Evolutionary conservation across 176 grass and related monocot genomes (phyloP).

Genomic region (Dendrocalamus sinicus): DNA sequence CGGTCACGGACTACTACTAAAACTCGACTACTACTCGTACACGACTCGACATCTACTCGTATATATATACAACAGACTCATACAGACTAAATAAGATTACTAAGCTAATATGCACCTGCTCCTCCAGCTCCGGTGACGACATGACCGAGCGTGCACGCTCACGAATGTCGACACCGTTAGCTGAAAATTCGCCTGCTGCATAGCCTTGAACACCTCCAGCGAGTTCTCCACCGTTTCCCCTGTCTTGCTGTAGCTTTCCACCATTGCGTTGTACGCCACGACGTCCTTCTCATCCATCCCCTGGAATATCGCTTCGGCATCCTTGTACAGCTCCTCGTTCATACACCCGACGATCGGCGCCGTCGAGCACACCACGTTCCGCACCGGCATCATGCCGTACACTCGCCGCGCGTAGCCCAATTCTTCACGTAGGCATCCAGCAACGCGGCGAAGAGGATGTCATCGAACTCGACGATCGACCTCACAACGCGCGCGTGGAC

Average conservation of each 20-base stretch:
- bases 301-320: slow-evolving; percentile 65
- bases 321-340: slow-evolving; percentile 51
- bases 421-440: slow-evolving; percentile 87
- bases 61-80: too few species aligned
- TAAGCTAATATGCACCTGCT: slow-evolving; percentile 26
- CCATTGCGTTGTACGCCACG: slow-evolving; percentile 75
- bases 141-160: slow-evolving; percentile 72
- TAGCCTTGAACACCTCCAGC: slow-evolving; percentile 65
- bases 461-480: slow-evolving; percentile 49
- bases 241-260: slow-evolving; percentile 72
- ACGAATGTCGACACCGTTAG: slow-evolving; percentile 71
- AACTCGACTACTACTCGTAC: too few species aligned
- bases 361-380: slow-evolving; percentile 75
- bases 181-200: slow-evolving; percentile 50
- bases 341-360: slow-evolving; percentile 80
- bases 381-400: slow-evolving; percentile 44
- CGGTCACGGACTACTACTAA: too few species aligned
- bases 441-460: slow-evolving; percentile 63
- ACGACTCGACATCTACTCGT: too few species aligned
- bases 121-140: slow-evolving; percentile 62
- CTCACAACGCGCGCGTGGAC: slow-evolving; percentile 67
- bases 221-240: slow-evolving; percentile 58
- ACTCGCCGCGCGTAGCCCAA: slow-evolving; percentile 58
- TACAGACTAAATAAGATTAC: too few species aligned
- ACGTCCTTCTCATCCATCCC: slow-evolving; percentile 56